Base-by-base conservation (phyloP, 2,329 filamentous ascomycete species). In the Botrytis galanthina region DNA sequence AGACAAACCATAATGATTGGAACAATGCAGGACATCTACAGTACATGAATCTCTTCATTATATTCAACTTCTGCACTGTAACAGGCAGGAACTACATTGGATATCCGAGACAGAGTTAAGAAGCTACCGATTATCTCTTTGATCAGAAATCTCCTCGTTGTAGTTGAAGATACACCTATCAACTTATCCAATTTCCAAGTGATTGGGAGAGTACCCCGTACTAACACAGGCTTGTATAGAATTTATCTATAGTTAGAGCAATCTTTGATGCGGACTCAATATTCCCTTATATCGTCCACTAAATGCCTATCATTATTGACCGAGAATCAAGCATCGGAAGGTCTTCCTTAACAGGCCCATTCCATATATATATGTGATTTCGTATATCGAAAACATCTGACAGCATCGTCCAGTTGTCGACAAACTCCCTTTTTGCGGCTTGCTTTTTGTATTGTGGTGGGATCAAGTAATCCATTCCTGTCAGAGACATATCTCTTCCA, bases 201-300 rank as follows among this genome's bases (percentile, higher is more conserved):
- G 3, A 3, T 8, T 8, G 18, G 14, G 6, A n/a, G 2, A 26
- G 14, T 54, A n/a, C 9, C 4, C 6, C 14, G 8, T 29, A 1
- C n/a, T 18, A 14, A 14, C n/a, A 54, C 1, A 54, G 5, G n/a
- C 12, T 18, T 16, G 14, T 54, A 29, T 29, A n/a, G 6, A 54
- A 8, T 29, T 16, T 26, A 20, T 37, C 9, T 35, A 29, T 20
- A 20, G 4, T 9, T 67, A 5, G 32, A 14, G 20, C 16, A 9
- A 22, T 14, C 22, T 32, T 35, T 29, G 42, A 16, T 37, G 22
- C 35, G 26, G 37, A 29, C 37, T 20, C 26, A 8, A 29, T 29
- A 42, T 8, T 20, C 3, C 0, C 2, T 26, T 39, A 18, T 18
- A 54, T 18, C 48, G n/a, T 29, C n/a, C 51, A 29, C 51, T 18